Evolutionary conservation across 306 rosid species (phyloP).

Genomic region (Quercus ilex): DNA sequence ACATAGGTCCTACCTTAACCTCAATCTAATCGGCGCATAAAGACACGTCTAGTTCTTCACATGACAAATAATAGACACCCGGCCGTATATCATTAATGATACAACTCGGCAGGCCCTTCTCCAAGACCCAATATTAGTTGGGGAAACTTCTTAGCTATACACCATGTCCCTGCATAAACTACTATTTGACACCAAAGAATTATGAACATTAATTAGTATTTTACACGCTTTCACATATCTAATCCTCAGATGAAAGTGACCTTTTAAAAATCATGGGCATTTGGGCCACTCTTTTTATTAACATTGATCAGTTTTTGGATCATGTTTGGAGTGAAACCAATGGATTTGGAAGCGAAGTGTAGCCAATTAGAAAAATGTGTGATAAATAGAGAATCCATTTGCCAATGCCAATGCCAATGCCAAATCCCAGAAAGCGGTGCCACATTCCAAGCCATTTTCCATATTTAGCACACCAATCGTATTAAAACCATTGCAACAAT

Average conservation of each 20-base stretch:
- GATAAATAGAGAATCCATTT: slow-evolving; percentile 6
- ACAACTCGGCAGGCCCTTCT: slow-evolving; percentile 24
- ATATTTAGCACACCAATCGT: slow-evolving; percentile 3
- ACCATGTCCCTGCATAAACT: neutral
- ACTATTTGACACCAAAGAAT: neutral
- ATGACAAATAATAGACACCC: slow-evolving; percentile 13
- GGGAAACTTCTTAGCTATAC: slow-evolving; percentile 14
- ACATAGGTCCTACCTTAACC: slow-evolving; percentile 17
- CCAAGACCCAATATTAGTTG: slow-evolving; percentile 19
- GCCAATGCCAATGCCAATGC: neutral
- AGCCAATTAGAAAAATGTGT: neutral
- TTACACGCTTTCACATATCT: neutral
- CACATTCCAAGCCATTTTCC: slow-evolving; percentile 17
- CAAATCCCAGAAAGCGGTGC: slow-evolving; percentile 11
- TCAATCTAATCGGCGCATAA: slow-evolving; percentile 12
- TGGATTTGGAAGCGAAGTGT: neutral
- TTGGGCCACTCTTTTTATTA: neutral
- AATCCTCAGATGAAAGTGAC: slow-evolving; percentile 10
- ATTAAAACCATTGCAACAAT: slow-evolving; percentile 19
- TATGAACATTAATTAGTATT: neutral
- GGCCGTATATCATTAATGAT: slow-evolving; percentile 29
- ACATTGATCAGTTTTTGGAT: neutral
- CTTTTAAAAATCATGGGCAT: neutral
- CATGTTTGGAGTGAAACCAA: neutral
- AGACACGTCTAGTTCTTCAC: slow-evolving; percentile 13